These are phyloP conservation scores for Ajuga reptans DNA, from an alignment of 305 asterid genomes.

Conservation along the genomic window DNA sequence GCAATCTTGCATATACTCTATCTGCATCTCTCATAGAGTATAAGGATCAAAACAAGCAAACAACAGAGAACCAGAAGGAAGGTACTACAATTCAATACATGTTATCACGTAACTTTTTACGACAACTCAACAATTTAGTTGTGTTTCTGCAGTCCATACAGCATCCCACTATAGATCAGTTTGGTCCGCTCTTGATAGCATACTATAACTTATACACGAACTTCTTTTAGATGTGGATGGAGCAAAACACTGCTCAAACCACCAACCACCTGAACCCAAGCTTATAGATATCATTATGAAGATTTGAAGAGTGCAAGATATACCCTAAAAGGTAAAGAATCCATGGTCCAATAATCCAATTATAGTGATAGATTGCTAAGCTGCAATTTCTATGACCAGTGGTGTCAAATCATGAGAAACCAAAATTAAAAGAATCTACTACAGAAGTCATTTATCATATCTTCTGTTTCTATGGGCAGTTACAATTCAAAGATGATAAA, in stretches of 20 bases:
- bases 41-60: too few relatives aligned
- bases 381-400: neutral
- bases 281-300: neutral
- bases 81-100: too few relatives aligned
- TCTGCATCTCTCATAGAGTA: neutral
- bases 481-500: constrained; percentile 7
- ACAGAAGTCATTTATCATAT: neutral
- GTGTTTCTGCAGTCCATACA: constrained; percentile 2
- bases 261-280: neutral
- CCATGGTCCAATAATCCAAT: neutral
- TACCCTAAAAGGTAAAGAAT: neutral
- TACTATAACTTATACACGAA: neutral
- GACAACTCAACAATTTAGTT: constrained; percentile 5
- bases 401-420: neutral
- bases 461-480: neutral
- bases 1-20: neutral
- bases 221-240: neutral
- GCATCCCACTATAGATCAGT: neutral
- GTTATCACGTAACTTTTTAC: neutral
- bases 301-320: neutral
- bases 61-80: too few relatives aligned
- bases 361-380: neutral
- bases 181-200: neutral
- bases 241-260: neutral
- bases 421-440: neutral